Conservation (phyloP, 164 flowering plant species). For the Taxillus chinensis region DNA sequence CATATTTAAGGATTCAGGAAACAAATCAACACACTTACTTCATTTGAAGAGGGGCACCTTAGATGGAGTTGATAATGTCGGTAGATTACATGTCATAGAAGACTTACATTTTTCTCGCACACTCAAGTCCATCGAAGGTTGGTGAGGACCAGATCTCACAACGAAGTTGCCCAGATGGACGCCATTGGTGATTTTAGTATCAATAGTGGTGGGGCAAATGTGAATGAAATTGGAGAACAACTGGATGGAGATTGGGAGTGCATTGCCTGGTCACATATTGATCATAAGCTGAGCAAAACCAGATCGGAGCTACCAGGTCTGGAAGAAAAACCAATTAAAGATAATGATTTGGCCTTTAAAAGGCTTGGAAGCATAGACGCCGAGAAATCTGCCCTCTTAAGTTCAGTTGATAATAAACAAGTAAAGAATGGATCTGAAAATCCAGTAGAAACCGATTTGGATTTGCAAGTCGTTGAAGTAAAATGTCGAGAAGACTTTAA, state of each 20-base stretch:
- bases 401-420: constrained; percentile 9
- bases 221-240: constrained; percentile 7
- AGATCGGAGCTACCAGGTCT: constrained; percentile 22
- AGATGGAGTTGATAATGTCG: constrained; percentile 11
- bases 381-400: constrained; percentile 19
- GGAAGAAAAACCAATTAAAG: constrained; percentile 29
- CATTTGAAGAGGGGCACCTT: constrained; percentile 6
- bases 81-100: constrained; percentile 1
- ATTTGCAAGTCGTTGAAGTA: constrained; percentile 19
- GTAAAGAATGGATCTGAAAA: constrained; percentile 8
- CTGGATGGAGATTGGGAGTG: constrained; percentile 4
- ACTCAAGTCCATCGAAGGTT: no score
- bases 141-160: constrained; percentile 2
- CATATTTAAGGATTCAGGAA: constrained; percentile 11
- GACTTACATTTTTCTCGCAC: background rate
- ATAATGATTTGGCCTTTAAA: constrained; percentile 19
- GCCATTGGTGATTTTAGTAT: constrained; percentile 67
- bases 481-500: constrained; percentile 21
- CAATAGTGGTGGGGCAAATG: constrained; percentile 15
- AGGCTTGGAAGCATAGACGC: constrained; percentile 17
- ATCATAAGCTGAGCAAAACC: background rate
- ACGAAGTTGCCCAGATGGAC: constrained; percentile 33
- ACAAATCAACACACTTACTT: background rate
- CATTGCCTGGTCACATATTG: background rate
- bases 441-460: constrained; percentile 1